These are phyloP conservation scores for Gaultheria prostrata DNA, from an alignment of 148 eudicot species.

Conservation along the genomic window DNA sequence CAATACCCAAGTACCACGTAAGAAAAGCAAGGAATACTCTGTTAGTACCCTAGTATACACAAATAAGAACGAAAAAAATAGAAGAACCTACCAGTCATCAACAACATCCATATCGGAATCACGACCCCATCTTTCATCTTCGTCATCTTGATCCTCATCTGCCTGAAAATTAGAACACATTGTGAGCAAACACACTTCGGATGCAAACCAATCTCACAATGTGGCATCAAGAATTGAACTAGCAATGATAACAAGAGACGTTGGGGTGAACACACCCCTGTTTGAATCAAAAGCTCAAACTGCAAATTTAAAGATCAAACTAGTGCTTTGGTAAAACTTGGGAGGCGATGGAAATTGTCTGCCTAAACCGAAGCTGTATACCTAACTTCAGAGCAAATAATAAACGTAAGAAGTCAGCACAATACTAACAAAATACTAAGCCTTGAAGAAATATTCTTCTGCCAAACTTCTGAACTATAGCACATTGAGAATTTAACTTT, in stretches of 20 bases:
- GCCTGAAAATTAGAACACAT: slow-evolving; percentile 40
- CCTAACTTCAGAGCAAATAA: background rate
- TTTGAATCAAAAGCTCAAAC: background rate
- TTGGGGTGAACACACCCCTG: background rate
- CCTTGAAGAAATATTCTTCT: slow-evolving; percentile 3
- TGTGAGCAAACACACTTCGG: background rate
- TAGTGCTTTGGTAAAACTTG: background rate
- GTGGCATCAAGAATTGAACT: background rate
- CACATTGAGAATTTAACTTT: background rate
- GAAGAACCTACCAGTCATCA: slow-evolving; percentile 44
- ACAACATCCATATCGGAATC: slow-evolving; percentile 77
- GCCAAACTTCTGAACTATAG: background rate
- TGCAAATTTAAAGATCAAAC: background rate
- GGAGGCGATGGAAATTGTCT: background rate
- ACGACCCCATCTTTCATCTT: slow-evolving; percentile 74
- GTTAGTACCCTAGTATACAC: background rate
- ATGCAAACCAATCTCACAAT: background rate
- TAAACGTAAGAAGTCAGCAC: background rate
- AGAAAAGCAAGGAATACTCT: slow-evolving; percentile 5
- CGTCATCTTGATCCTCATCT: slow-evolving; percentile 77
- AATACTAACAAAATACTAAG: background rate
- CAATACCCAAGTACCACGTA: slow-evolving; percentile 21
- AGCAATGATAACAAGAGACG: background rate
- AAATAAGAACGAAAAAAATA: slow-evolving; percentile 6
- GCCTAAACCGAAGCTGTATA: background rate